Conservation (phyloP, 495 filamentous ascomycete genomes). For the Penicillium roqueforti region DNA sequence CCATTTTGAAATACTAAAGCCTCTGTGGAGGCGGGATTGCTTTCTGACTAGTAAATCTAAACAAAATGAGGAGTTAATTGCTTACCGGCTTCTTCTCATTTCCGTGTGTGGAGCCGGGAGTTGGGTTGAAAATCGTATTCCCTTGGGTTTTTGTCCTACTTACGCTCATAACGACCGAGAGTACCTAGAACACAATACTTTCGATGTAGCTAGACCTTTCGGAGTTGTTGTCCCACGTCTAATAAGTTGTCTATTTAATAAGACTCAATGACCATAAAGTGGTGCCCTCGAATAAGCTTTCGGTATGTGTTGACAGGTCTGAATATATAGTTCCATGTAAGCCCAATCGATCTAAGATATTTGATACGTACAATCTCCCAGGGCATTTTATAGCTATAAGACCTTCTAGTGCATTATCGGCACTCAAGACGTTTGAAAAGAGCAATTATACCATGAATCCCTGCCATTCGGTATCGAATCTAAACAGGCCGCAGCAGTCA, state of each 20-base stretch:
- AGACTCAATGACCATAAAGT: neutral
- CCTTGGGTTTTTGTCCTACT: conserved; percentile 23
- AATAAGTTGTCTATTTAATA: neutral
- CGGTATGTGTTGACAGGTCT: neutral
- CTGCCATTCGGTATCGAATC: conserved; percentile 2
- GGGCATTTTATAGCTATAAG: neutral
- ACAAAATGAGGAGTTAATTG: neutral
- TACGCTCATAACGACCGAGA: conserved; percentile 9
- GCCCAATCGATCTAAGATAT: neutral
- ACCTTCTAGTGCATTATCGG: neutral
- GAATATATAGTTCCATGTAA: neutral
- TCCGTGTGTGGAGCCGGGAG: conserved; percentile 2
- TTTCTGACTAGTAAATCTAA: neutral
- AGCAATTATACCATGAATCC: neutral
- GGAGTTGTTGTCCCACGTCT: neutral
- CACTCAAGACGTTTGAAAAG: neutral
- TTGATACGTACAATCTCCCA: neutral
- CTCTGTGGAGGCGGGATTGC: neutral
- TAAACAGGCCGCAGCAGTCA: conserved; percentile 18
- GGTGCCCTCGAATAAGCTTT: neutral
- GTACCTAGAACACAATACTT: conserved; percentile 8
- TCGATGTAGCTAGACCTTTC: conserved; percentile 13
- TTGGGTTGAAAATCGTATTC: conserved; percentile 14
- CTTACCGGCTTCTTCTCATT: conserved; percentile 3
- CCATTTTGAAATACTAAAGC: neutral